These are phyloP conservation scores for Camptophora hylomeconis DNA, from an alignment of 2,329 filamentous ascomycete species.

Conservation along the genomic window DNA sequence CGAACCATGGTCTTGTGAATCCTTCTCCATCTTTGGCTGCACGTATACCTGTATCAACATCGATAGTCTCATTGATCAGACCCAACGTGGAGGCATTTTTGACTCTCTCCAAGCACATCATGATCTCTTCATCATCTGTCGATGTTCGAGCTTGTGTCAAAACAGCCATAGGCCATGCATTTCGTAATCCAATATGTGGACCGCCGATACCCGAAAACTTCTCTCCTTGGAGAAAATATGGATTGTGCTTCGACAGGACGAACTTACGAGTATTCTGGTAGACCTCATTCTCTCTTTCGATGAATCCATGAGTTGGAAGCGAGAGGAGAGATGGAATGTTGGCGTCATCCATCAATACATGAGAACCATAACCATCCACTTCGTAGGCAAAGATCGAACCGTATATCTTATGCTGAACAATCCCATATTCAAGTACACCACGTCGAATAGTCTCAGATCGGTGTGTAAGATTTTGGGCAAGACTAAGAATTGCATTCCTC, in stretches of 20 bases:
- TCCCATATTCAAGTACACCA: conserved; percentile 71
- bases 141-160: conserved; percentile 84
- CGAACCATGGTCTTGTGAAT: conserved; percentile 90
- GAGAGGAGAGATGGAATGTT: conserved; percentile 49
- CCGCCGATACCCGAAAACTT: conserved; percentile 36
- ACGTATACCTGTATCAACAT: conserved; percentile 55
- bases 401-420: conserved; percentile 39
- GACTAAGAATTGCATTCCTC: conserved; percentile 40
- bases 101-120: conserved; percentile 57
- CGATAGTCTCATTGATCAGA: conserved; percentile 80
- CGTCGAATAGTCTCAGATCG: conserved; percentile 54
- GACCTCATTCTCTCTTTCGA: conserved; percentile 23
- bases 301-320: conserved; percentile 48
- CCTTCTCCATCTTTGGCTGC: conserved; percentile 29
- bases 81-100: conserved; percentile 64
- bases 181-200: conserved; percentile 33
- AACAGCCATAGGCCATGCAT: conserved; percentile 46
- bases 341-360: conserved; percentile 51
- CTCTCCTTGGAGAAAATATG: conserved; percentile 38
- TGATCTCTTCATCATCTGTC: conserved; percentile 65
- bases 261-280: conserved; percentile 32
- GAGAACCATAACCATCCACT: conserved; percentile 49
- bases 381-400: conserved; percentile 50
- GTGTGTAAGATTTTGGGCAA: conserved; percentile 33
- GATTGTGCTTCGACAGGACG: conserved; percentile 32